Conservation (phyloP, 2,329 filamentous ascomycete species). For the Sporothrix brasiliensis region DNA sequence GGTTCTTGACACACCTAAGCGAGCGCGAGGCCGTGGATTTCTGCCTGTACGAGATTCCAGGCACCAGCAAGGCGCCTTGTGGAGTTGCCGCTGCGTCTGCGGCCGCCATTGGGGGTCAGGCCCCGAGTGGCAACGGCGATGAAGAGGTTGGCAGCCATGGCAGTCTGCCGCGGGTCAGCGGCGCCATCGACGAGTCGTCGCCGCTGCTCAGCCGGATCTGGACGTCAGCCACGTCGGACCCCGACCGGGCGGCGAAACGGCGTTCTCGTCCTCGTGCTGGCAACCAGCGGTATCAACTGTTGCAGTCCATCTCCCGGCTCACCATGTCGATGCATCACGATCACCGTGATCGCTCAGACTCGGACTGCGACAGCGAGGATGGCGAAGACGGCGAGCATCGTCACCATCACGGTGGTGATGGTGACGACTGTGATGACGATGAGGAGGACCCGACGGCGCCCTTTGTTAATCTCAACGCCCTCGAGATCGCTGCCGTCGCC, state of each 20-base stretch:
- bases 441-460: conserved; percentile 67
- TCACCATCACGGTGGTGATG: conserved; percentile 44
- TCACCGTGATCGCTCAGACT: conserved; percentile 45
- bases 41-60: conserved; percentile 72
- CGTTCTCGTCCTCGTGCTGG: conserved; percentile 44
- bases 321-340: conserved; percentile 51
- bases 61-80: conserved; percentile 40
- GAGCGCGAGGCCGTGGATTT: conserved; percentile 74
- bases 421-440: conserved; percentile 50
- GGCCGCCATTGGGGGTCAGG: not conserved
- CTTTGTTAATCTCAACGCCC: conserved; percentile 78
- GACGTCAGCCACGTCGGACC: conserved; percentile 18
- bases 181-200: conserved; percentile 31
- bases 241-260: not conserved
- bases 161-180: not conserved
- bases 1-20: conserved; percentile 70
- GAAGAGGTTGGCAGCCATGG: conserved; percentile 21
- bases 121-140: conserved; percentile 4
- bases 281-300: conserved; percentile 53
- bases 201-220: conserved; percentile 34
- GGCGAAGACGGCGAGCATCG: conserved; percentile 53
- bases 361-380: conserved; percentile 46
- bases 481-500: conserved; percentile 82
- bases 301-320: conserved; percentile 60
- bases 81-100: conserved; percentile 31